These are phyloP conservation scores for Chaetomium strumarium DNA, from an alignment of 2,329 filamentous ascomycete genomes.

Conservation along the genomic window DNA sequence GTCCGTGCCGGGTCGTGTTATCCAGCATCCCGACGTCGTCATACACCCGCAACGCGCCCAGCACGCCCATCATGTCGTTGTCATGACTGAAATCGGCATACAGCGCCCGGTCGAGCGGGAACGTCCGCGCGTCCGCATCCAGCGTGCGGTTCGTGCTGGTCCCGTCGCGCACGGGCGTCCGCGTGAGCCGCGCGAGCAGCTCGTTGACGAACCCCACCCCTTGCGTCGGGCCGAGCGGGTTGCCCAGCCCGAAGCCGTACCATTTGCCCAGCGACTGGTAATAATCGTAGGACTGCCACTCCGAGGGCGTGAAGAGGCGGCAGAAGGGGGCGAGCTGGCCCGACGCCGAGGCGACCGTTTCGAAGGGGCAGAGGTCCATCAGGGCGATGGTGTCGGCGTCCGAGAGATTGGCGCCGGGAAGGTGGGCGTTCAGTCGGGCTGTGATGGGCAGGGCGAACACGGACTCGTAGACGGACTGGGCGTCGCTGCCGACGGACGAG, in stretches of 20 bases:
- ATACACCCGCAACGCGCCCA: constrained; percentile 73
- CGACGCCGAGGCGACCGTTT: constrained; percentile 58
- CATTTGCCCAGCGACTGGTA: constrained; percentile 74
- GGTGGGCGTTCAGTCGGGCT: constrained; percentile 60
- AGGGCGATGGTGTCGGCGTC: constrained; percentile 58
- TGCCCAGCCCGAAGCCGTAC: constrained; percentile 74
- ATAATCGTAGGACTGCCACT: constrained; percentile 80
- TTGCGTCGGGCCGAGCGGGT: constrained; percentile 73
- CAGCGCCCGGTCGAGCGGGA: constrained; percentile 61
- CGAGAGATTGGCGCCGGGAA: constrained; percentile 63
- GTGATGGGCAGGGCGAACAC: constrained; percentile 63
- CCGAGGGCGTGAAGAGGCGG: constrained; percentile 61
- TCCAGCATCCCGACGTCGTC: constrained; percentile 57
- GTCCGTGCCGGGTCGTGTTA: constrained; percentile 43
- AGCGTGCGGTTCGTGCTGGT: constrained; percentile 76
- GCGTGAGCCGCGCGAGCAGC: constrained; percentile 73
- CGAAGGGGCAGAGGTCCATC: constrained; percentile 87
- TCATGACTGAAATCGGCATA: constrained; percentile 94
- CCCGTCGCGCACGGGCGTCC: constrained; percentile 59
- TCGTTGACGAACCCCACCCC: constrained; percentile 87
- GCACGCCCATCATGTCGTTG: constrained; percentile 75
- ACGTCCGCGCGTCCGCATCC: constrained; percentile 60
- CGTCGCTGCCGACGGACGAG: constrained; percentile 41
- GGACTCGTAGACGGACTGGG: constrained; percentile 52
- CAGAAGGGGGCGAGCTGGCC: constrained; percentile 66